A percentile compares a stretch with the other conserved stretches of the same genome.
Evolutionary conservation across 1,139 yeast genomes (phyloP).

Genomic region (Debaryomyces subglobosus): DNA sequence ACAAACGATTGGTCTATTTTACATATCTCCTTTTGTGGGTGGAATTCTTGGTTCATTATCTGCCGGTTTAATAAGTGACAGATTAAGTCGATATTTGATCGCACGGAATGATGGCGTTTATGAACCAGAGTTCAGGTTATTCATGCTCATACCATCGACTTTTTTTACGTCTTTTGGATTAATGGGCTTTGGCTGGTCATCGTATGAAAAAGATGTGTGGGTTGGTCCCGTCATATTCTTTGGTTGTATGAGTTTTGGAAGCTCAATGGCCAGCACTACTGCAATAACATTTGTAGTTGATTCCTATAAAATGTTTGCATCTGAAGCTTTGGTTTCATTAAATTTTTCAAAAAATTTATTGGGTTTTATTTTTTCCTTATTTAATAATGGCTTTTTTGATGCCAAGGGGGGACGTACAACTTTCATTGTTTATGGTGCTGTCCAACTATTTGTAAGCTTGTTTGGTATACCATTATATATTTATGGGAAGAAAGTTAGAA

Average conservation of each 20-base stretch:
- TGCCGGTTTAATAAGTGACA: slow-evolving; percentile 56
- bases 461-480: slow-evolving; percentile 57
- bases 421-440: slow-evolving; percentile 56
- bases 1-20: slow-evolving; percentile 58
- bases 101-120: slow-evolving; percentile 53
- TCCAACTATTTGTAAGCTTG: slow-evolving; percentile 52
- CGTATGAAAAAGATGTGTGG: slow-evolving; percentile 54
- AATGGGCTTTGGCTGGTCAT: slow-evolving; percentile 67
- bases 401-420: slow-evolving; percentile 48
- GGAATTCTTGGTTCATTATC: slow-evolving; percentile 59
- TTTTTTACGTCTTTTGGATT: slow-evolving; percentile 51
- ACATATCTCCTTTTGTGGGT: slow-evolving; percentile 60
- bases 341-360: slow-evolving; percentile 57
- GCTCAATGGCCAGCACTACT: slow-evolving; percentile 62
- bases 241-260: slow-evolving; percentile 60
- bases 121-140: slow-evolving; percentile 63
- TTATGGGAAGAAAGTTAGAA: slow-evolving; percentile 55
- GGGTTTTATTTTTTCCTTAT: slow-evolving; percentile 60
- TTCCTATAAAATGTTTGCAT: slow-evolving; percentile 59
- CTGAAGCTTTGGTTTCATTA: slow-evolving; percentile 60
- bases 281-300: slow-evolving; percentile 65
- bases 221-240: slow-evolving; percentile 60
- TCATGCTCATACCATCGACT: slow-evolving; percentile 57
- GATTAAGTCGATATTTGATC: slow-evolving; percentile 41
- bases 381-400: slow-evolving; percentile 51